phyloP scores from a whole-genome alignment of 768 basidiomycete species.

The Russula olivacea region DNA sequence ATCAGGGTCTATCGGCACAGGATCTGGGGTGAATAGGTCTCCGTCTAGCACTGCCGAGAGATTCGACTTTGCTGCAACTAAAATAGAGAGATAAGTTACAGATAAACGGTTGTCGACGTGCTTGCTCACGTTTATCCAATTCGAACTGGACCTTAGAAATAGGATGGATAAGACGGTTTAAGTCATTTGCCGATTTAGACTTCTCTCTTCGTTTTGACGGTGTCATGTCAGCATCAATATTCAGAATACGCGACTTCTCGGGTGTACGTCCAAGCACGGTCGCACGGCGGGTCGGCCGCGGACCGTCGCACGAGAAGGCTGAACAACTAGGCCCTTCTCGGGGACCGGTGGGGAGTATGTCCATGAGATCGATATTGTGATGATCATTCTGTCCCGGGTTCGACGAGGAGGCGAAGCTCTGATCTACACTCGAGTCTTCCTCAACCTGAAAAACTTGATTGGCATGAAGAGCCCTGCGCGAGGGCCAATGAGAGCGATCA shows the following conservation, averaged over 20 bases:
- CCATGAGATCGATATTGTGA: conserved; percentile 8
- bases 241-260: conserved; percentile 30
- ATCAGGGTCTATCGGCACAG: conserved; percentile 36
- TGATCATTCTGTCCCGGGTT: neutral
- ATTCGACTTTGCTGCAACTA: conserved; percentile 26
- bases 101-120: neutral
- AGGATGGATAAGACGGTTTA: conserved; percentile 63
- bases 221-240: conserved; percentile 39
- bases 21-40: conserved; percentile 58
- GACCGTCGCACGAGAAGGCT: conserved; percentile 29
- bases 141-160: conserved; percentile 60
- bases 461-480: conserved; percentile 56
- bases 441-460: conserved; percentile 64
- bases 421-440: conserved; percentile 31
- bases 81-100: neutral
- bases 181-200: conserved; percentile 57
- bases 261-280: conserved; percentile 67
- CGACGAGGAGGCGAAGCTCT: conserved; percentile 28
- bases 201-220: conserved; percentile 63
- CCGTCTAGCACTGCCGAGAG: conserved; percentile 44
- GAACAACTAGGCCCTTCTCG: conserved; percentile 26
- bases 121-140: conserved; percentile 47
- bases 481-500: conserved; percentile 50
- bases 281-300: conserved; percentile 42
- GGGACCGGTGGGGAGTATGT: conserved; percentile 28